Conservation (phyloP, 208 protist species). For the Balamuthia mandrillaris region DNA sequence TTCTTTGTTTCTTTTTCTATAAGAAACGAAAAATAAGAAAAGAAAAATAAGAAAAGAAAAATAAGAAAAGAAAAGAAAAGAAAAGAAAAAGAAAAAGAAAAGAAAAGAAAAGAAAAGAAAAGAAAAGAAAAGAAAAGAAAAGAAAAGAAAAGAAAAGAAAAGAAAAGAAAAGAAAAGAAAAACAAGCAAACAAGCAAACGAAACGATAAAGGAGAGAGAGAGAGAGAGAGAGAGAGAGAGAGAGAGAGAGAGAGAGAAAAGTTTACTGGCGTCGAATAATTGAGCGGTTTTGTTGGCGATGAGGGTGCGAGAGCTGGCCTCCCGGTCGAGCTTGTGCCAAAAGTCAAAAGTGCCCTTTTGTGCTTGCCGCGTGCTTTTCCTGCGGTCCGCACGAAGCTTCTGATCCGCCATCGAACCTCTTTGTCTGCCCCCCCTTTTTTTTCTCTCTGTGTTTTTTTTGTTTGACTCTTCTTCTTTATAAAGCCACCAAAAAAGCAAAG, state of each 20-base stretch:
- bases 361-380: neutral
- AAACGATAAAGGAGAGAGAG: neutral
- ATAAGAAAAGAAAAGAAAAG: neutral
- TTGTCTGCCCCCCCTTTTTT: neutral
- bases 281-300: neutral
- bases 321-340: neutral
- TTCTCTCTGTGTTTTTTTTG: neutral
- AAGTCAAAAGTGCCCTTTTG: neutral
- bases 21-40: no score
- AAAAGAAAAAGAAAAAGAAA: neutral
- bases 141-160: neutral
- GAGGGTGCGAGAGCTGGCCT: neutral
- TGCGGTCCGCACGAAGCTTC: neutral
- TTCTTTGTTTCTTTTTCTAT: no score
- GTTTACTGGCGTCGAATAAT: neutral
- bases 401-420: neutral
- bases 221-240: neutral
- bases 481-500: neutral
- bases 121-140: neutral
- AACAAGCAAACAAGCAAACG: neutral
- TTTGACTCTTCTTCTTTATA: neutral
- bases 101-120: neutral
- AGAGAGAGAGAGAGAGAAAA: slow-evolving; percentile 1
- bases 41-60: no score
- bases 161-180: neutral